Evolutionary conservation across 352 stramenopile species (phyloP).

Genomic region (Aphanomyces euteiches): DNA sequence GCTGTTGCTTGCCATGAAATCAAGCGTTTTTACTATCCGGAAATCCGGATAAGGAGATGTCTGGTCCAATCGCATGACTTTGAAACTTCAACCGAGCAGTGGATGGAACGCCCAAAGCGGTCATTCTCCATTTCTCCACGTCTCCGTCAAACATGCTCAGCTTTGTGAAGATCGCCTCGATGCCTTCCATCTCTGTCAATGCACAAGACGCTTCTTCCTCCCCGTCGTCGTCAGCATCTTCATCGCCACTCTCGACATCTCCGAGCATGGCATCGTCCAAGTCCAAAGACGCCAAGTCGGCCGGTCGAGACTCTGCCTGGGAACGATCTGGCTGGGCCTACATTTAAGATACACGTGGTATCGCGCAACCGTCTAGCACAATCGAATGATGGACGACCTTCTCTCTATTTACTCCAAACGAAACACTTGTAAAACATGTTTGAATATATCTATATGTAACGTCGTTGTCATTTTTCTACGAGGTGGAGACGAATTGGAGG

Average conservation of each 20-base stretch:
- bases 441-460: background rate
- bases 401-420: conserved; percentile 1
- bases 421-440: background rate
- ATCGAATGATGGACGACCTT: background rate
- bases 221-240: background rate
- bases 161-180: conserved; percentile 2
- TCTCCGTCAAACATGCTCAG: conserved; percentile 1
- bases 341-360: background rate
- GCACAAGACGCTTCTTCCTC: background rate
- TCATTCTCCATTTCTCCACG: conserved; percentile 3
- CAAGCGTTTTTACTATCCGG: too few relatives aligned
- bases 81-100: background rate
- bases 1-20: background rate
- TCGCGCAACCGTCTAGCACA: background rate
- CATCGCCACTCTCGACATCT: background rate
- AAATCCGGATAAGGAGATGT: background rate
- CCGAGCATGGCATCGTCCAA: background rate
- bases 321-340: conserved; percentile 16
- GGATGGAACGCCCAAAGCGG: background rate
- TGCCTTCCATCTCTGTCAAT: background rate
- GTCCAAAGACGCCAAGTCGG: background rate
- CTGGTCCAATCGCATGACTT: background rate
- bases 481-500: background rate
- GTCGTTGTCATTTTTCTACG: background rate
- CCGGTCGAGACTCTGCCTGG: background rate